Evolutionary conservation across 495 filamentous ascomycete genomes (phyloP).

Genomic region (Trichoderma asperelloides): DNA sequence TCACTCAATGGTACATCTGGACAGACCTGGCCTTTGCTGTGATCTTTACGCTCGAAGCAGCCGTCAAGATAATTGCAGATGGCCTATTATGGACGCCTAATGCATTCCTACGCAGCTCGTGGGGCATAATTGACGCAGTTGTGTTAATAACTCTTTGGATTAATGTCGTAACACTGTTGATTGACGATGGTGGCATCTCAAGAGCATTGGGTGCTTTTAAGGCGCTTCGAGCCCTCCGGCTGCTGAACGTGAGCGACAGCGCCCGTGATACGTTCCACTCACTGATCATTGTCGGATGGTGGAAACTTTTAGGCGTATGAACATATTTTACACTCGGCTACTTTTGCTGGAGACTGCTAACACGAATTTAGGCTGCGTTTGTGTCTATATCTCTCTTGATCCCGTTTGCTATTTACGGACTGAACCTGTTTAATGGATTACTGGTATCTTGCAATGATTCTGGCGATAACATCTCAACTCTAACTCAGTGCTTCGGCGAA

Average conservation of each 20-base stretch:
- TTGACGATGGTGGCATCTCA: constrained; percentile 69
- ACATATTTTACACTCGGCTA: constrained; percentile 30
- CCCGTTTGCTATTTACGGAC: constrained; percentile 89
- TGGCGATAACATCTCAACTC: constrained; percentile 37
- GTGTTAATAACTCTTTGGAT: constrained; percentile 95
- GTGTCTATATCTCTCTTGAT: constrained; percentile 92
- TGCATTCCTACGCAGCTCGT: constrained; percentile 91
- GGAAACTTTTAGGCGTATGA: constrained; percentile 66
- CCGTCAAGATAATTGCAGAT: constrained; percentile 92
- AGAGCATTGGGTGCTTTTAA: constrained; percentile 95
- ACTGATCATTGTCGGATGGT: constrained; percentile 83
- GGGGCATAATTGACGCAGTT: constrained; percentile 92
- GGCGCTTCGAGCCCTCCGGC: constrained; percentile 82
- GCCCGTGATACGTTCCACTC: constrained; percentile 95
- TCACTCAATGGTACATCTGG: constrained; percentile 85
- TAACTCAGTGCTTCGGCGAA: constrained; percentile 75
- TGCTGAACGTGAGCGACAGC: constrained; percentile 94
- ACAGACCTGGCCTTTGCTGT: constrained; percentile 84
- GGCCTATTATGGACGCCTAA: constrained; percentile 97
- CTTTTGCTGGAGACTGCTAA: constrained; percentile 7
- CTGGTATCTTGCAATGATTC: constrained; percentile 75
- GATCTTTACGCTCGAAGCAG: constrained; percentile 78
- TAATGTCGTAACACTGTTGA: constrained; percentile 76
- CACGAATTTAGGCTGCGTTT: constrained; percentile 55
- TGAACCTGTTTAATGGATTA: constrained; percentile 86